These are phyloP conservation scores for Toxicodendron radicans DNA, from an alignment of 345 rosid genomes.

Conservation along the genomic window DNA sequence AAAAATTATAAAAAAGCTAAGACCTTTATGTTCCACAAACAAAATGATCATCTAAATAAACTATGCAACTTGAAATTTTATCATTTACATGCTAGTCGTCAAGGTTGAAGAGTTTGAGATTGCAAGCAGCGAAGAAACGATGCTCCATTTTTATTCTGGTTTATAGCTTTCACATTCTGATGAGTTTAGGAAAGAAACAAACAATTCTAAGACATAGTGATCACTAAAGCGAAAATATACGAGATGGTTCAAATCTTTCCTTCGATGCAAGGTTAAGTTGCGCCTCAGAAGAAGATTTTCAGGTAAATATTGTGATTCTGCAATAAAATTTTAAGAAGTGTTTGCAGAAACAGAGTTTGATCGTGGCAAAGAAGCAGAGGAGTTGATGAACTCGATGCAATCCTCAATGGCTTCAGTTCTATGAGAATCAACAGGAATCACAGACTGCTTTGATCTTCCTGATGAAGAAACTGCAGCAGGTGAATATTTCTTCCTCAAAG, in stretches of 20 bases:
- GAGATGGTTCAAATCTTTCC: not conserved
- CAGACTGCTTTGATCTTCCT: slow-evolving; percentile 38
- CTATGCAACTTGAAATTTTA: not conserved
- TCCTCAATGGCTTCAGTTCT: slow-evolving; percentile 73
- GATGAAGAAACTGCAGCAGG: slow-evolving; percentile 43
- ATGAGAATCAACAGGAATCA: slow-evolving; percentile 48
- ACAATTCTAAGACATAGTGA: not conserved
- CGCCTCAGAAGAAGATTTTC: not conserved
- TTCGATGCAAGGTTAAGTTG: not conserved
- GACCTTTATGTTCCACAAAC: slow-evolving; percentile 1
- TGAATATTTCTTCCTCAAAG: slow-evolving; percentile 38
- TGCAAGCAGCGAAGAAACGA: not conserved
- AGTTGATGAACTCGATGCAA: slow-evolving; percentile 81
- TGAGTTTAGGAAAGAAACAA: not conserved
- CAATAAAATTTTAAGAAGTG: slow-evolving; percentile 18
- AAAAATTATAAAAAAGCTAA: not conserved
- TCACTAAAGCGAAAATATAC: not conserved
- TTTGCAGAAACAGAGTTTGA: slow-evolving; percentile 41
- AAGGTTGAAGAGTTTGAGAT: not conserved
- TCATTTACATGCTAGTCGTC: not conserved
- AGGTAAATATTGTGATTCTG: not conserved
- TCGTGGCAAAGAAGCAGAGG: slow-evolving; percentile 52
- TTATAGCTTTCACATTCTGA: slow-evolving; percentile 1
- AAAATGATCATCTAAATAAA: slow-evolving; percentile 1
- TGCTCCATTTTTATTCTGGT: not conserved